phyloP scores from a whole-genome alignment of 2,329 filamentous ascomycete genomes.

The Sporothrix euskadiensis region DNA sequence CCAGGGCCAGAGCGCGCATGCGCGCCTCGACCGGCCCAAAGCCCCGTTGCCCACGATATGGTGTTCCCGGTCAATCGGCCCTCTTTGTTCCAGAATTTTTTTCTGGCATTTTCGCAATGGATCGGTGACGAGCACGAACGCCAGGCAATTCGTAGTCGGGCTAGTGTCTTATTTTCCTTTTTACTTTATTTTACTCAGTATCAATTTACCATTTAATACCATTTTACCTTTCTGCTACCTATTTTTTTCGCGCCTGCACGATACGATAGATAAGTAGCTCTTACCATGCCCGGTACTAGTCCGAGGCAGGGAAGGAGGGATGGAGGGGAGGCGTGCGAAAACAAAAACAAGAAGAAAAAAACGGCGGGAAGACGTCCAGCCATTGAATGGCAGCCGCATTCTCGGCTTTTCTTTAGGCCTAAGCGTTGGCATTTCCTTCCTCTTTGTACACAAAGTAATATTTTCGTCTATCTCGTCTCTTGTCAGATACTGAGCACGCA shows the following conservation, averaged over 20 bases:
- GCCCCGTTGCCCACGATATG: slow-evolving; percentile 13
- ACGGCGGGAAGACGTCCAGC: not conserved
- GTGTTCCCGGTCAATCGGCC: slow-evolving; percentile 12
- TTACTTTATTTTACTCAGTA: not conserved
- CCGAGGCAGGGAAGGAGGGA: slow-evolving; percentile 4
- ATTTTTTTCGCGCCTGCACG: not conserved
- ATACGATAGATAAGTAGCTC: slow-evolving; percentile 23
- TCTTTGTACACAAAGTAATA: not conserved
- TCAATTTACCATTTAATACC: not conserved
- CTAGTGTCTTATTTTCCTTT: slow-evolving; percentile 13
- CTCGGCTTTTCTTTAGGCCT: slow-evolving; percentile 16
- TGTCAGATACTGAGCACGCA: not conserved
- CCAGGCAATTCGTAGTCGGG: slow-evolving; percentile 1
- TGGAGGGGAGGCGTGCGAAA: not conserved
- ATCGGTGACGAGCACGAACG: slow-evolving; percentile 12
- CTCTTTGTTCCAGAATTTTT: slow-evolving; percentile 26
- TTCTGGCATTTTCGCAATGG: slow-evolving; percentile 4
- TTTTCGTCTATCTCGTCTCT: slow-evolving; percentile 7
- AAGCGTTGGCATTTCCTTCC: not conserved
- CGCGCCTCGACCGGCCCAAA: slow-evolving; percentile 12
- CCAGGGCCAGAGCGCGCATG: slow-evolving; percentile 16
- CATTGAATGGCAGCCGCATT: slow-evolving; percentile 11
- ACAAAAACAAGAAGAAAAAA: not conserved
- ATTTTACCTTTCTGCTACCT: not conserved
- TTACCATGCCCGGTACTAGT: slow-evolving; percentile 17